Conservation (phyloP, 345 rosid genomes). For the Anacardium occidentale region DNA sequence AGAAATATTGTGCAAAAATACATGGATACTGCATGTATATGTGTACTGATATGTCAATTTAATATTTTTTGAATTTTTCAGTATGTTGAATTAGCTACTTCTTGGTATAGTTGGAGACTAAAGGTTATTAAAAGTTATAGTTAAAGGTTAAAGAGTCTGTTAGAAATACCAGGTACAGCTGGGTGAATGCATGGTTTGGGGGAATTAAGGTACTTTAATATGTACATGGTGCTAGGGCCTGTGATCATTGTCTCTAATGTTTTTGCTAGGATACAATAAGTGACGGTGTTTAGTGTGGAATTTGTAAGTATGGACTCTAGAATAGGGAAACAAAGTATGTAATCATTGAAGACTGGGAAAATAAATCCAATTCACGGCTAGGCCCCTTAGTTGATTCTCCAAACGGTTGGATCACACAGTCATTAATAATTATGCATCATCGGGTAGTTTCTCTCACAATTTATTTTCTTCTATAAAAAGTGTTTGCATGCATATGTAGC, state of each 20-base stretch:
- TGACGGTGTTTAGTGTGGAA: background rate
- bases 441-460: background rate
- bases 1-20: background rate
- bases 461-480: background rate
- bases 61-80: background rate
- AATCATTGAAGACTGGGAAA: background rate
- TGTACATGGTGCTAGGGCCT: background rate
- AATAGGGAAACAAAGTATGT: no score
- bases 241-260: background rate
- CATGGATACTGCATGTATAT: background rate
- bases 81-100: background rate
- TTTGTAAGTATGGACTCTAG: no score
- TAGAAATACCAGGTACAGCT: background rate
- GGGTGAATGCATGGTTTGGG: background rate
- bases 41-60: background rate
- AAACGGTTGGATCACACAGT: background rate
- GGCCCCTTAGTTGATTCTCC: background rate
- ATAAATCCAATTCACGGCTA: background rate
- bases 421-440: background rate
- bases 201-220: background rate
- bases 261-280: background rate
- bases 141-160: background rate
- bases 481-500: background rate
- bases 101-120: background rate
- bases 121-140: background rate